Evolutionary conservation across 495 filamentous ascomycete species (phyloP).

Genomic region (Trichoderma gamsii): DNA sequence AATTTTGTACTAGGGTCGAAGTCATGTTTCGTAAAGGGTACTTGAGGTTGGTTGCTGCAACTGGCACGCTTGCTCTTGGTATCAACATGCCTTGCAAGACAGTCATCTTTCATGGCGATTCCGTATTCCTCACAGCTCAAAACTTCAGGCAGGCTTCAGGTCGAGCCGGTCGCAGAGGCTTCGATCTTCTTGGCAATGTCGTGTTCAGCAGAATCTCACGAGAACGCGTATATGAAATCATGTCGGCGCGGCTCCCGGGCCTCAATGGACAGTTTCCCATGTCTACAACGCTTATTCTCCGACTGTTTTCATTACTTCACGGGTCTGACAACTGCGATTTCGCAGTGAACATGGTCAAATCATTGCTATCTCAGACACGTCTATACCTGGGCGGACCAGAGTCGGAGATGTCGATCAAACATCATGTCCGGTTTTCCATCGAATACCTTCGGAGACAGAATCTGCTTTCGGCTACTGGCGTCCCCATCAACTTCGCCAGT

Average conservation of each 20-base stretch:
- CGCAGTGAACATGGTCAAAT: conserved; percentile 55
- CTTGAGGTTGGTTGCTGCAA: conserved; percentile 67
- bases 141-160: conserved; percentile 72
- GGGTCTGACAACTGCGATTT: conserved; percentile 55
- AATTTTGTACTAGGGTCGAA: conserved; percentile 44
- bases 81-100: conserved; percentile 86
- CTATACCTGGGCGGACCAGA: conserved; percentile 61
- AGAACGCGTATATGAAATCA: conserved; percentile 52
- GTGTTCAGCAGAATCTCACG: conserved; percentile 59
- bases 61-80: conserved; percentile 67
- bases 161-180: conserved; percentile 72
- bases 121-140: conserved; percentile 62
- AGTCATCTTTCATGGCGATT: conserved; percentile 69
- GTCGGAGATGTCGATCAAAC: conserved; percentile 57
- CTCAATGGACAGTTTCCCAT: conserved; percentile 74
- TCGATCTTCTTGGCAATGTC: conserved; percentile 74
- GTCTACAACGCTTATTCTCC: conserved; percentile 64
- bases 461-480: conserved; percentile 53
- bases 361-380: conserved; percentile 60
- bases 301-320: conserved; percentile 60
- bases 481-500: conserved; percentile 63
- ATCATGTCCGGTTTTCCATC: conserved; percentile 73
- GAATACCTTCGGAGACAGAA: conserved; percentile 67
- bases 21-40: conserved; percentile 70
- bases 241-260: conserved; percentile 65